Percentiles rank a stretch among this genome's conserved stretches.
These are phyloP conservation scores for Solanum sejunctum DNA, from an alignment of 257 asterid genomes.

Conservation along the genomic window DNA sequence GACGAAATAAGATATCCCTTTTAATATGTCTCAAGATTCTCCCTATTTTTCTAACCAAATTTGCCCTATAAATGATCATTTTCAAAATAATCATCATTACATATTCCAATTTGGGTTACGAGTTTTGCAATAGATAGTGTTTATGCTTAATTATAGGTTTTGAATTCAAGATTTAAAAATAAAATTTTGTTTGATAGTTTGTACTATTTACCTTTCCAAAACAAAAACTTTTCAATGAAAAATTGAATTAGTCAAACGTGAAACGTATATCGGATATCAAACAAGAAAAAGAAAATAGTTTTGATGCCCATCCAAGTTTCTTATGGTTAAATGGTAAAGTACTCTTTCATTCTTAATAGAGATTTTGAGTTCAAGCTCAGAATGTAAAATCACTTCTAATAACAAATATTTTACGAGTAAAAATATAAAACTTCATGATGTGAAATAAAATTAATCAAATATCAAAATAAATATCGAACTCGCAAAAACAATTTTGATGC, in stretches of 20 bases:
- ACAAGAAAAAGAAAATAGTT: background rate
- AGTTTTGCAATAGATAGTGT: too few species aligned
- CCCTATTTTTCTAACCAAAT: background rate
- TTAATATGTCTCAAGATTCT: background rate
- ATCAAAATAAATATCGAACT: background rate
- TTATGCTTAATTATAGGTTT: background rate
- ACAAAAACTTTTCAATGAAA: background rate
- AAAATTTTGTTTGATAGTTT: background rate
- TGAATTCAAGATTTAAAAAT: background rate
- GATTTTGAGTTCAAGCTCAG: rapidly evolving
- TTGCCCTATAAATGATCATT: background rate
- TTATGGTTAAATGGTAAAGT: background rate
- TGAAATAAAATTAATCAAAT: background rate
- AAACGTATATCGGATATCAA: background rate
- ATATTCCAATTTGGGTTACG: background rate
- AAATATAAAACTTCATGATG: too few species aligned
- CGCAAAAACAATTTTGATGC: background rate
- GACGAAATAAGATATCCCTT: background rate
- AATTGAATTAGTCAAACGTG: background rate
- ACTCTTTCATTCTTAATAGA: too few species aligned
- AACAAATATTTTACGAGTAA: background rate
- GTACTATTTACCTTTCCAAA: background rate
- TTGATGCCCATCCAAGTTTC: background rate
- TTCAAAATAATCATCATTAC: background rate
- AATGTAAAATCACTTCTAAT: background rate